Evolutionary conservation across 2,329 filamentous ascomycete genomes (phyloP).

Genomic region (Emydomyces testavorans): DNA sequence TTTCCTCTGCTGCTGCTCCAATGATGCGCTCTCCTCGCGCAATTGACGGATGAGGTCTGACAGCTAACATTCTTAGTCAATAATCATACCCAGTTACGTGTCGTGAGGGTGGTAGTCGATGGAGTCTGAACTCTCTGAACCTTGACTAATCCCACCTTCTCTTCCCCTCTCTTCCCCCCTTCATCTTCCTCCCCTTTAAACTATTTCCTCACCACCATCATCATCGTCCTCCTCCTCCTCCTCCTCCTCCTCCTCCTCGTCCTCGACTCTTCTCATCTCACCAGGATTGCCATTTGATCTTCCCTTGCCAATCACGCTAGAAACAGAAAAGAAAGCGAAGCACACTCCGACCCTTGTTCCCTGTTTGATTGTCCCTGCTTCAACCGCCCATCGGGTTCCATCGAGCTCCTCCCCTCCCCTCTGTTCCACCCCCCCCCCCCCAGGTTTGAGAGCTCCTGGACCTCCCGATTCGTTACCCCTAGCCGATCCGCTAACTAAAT

Average conservation of each 20-base stretch:
- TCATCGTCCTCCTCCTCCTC: not conserved
- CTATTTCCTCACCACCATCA: too few relatives aligned
- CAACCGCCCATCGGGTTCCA: constrained; percentile 13
- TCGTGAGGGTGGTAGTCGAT: too few relatives aligned
- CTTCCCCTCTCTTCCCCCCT: constrained; percentile 14
- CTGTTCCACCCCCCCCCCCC: constrained; percentile 5
- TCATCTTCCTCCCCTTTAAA: constrained; percentile 19
- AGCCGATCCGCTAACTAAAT: constrained; percentile 6
- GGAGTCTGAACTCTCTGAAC: constrained; percentile 19
- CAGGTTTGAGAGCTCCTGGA: constrained; percentile 10
- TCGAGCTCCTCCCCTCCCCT: constrained; percentile 13
- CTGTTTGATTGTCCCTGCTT: constrained; percentile 12
- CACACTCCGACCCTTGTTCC: constrained; percentile 9
- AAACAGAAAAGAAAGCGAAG: constrained; percentile 9
- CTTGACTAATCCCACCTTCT: constrained; percentile 13
- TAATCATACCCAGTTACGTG: too few relatives aligned
- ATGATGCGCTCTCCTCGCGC: not conserved
- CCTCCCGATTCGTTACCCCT: constrained; percentile 8
- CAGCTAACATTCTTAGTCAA: too few relatives aligned
- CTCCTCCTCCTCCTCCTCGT: not conserved
- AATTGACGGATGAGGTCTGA: constrained; percentile 8
- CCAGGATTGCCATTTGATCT: not conserved
- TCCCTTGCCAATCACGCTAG: constrained; percentile 3
- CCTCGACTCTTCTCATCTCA: not conserved
- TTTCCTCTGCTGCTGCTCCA: not conserved